phyloP scores from a whole-genome alignment of 768 basidiomycete species.

The Russula dissimulans region DNA sequence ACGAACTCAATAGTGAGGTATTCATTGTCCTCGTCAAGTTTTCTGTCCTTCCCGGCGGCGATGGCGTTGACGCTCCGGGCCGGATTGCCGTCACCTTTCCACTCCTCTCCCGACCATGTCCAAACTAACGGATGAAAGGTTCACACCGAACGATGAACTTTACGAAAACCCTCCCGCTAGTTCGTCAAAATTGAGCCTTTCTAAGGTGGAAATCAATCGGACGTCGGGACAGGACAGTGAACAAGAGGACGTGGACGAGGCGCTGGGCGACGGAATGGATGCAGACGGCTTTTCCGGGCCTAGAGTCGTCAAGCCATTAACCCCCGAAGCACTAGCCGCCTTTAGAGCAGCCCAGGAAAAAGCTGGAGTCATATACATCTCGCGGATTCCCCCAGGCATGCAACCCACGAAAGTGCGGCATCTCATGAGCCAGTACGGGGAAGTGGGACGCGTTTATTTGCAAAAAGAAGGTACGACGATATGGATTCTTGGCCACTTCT shows the following conservation, averaged over 20 bases:
- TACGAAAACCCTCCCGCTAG: neutral
- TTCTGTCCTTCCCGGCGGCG: no score
- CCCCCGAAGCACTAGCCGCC: slow-evolving; percentile 61
- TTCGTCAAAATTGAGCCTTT: neutral
- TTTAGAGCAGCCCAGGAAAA: slow-evolving; percentile 66
- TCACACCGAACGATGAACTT: neutral
- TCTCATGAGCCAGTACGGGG: slow-evolving; percentile 83
- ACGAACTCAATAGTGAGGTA: slow-evolving; percentile 13
- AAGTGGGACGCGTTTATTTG: slow-evolving; percentile 86
- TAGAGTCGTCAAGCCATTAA: slow-evolving; percentile 63
- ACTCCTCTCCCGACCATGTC: no score
- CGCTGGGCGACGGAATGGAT: slow-evolving; percentile 43
- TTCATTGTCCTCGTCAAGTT: slow-evolving; percentile 3
- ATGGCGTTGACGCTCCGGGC: neutral
- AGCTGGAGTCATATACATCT: slow-evolving; percentile 89
- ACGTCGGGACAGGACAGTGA: neutral
- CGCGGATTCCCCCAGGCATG: slow-evolving; percentile 96
- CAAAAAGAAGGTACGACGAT: slow-evolving; percentile 71
- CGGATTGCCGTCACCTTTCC: no score
- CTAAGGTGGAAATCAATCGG: no score
- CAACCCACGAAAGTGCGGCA: slow-evolving; percentile 92
- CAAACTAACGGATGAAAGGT: neutral
- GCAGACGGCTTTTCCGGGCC: slow-evolving; percentile 51
- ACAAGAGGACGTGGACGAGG: slow-evolving; percentile 9
- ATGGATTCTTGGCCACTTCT: neutral